Conservation (phyloP, 2,329 filamentous ascomycete genomes). For the Alternaria sp. region DNA sequence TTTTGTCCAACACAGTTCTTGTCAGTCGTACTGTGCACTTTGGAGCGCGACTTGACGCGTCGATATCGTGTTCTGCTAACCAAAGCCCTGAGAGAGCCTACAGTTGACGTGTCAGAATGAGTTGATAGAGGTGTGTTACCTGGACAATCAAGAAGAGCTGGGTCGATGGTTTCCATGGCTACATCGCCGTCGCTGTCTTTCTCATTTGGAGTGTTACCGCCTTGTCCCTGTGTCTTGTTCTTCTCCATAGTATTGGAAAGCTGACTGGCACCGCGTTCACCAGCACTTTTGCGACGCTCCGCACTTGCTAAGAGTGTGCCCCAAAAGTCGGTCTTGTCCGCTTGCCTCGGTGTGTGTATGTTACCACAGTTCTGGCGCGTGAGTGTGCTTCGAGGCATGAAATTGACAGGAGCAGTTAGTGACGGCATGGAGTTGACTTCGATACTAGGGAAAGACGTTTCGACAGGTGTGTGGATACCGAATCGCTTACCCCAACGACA, state of each 20-base stretch:
- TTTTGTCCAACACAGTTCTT: neutral
- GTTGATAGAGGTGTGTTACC: neutral
- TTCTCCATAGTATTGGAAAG: constrained; percentile 19
- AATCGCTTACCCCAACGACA: constrained; percentile 52
- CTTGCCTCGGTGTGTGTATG: constrained; percentile 10
- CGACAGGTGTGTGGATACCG: constrained; percentile 38
- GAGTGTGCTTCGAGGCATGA: constrained; percentile 24
- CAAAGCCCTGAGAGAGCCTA: constrained; percentile 8
- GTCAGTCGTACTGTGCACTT: neutral
- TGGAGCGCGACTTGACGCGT: neutral
- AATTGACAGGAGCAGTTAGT: constrained; percentile 8
- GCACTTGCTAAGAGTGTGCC: constrained; percentile 36
- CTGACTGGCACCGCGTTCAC: constrained; percentile 21
- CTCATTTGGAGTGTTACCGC: rapidly evolving
- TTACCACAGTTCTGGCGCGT: constrained; percentile 22
- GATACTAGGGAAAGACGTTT: constrained; percentile 4
- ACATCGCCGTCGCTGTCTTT: constrained; percentile 17
- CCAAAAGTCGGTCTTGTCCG: constrained; percentile 36
- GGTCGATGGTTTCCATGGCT: neutral
- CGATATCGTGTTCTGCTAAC: constrained; percentile 12
- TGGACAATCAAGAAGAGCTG: neutral
- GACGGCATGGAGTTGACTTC: constrained; percentile 1
- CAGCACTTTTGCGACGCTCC: constrained; percentile 31
- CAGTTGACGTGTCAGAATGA: neutral
- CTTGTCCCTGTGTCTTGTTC: neutral